Percentiles rank a stretch among this genome's conserved stretches.
These are phyloP conservation scores for Trichoderma pleuroti DNA, from an alignment of 2,329 filamentous ascomycete species.

Conservation along the genomic window DNA sequence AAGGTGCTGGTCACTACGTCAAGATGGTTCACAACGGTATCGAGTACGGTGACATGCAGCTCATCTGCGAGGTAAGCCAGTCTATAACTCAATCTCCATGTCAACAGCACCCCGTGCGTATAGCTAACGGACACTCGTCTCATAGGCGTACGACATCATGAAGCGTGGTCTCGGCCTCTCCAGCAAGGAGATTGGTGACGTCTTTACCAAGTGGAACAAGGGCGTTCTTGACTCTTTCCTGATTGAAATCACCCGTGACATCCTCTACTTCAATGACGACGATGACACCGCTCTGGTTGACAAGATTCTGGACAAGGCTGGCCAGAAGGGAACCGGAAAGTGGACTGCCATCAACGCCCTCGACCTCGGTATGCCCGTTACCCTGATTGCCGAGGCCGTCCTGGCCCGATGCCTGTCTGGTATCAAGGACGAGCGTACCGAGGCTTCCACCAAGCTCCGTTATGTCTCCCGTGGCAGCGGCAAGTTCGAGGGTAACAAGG, in stretches of 20 bases:
- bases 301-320: slow-evolving; percentile 98
- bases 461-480: slow-evolving; percentile 67
- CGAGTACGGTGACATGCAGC: slow-evolving; percentile 99
- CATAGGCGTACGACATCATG: slow-evolving; percentile 97
- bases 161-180: slow-evolving; percentile 90
- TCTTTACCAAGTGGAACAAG: slow-evolving; percentile 95
- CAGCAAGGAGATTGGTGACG: slow-evolving; percentile 93
- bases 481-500: slow-evolving; percentile 81
- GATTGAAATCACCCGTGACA: slow-evolving; percentile 97
- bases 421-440: slow-evolving; percentile 87
- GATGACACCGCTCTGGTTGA: slow-evolving; percentile 88
- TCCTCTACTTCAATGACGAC: slow-evolving; percentile 97
- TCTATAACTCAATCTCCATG: too few relatives aligned
- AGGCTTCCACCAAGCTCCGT: slow-evolving; percentile 73
- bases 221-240: slow-evolving; percentile 98
- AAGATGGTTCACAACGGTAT: slow-evolving; percentile 99
- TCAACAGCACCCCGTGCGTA: not conserved
- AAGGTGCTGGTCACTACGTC: slow-evolving; percentile 99
- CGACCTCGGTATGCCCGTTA: slow-evolving; percentile 97
- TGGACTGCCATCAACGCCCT: slow-evolving; percentile 99
- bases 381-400: slow-evolving; percentile 94
- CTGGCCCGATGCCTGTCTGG: slow-evolving; percentile 91
- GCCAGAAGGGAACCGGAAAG: slow-evolving; percentile 99
- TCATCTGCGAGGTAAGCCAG: slow-evolving; percentile 86
- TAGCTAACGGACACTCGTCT: slow-evolving; percentile 3